Evolutionary conservation across 495 filamentous ascomycete genomes (phyloP).

Genomic region (Pyrenopolyporus hunteri): DNA sequence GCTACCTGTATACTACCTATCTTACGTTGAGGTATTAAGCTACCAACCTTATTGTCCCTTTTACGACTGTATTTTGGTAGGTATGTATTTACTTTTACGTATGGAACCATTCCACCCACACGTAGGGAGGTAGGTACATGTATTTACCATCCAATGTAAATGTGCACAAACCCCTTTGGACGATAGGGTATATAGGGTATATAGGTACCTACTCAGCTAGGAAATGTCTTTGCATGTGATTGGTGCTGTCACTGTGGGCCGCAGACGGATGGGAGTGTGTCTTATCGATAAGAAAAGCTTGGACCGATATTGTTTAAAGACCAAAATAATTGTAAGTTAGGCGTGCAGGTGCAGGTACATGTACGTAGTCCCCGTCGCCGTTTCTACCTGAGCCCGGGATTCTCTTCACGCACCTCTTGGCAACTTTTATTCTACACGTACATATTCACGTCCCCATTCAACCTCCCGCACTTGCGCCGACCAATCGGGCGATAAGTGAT

Average conservation of each 20-base stretch:
- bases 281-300: constrained; percentile 35
- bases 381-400: not conserved
- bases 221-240: constrained; percentile 26
- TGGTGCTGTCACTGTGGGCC: constrained; percentile 21
- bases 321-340: no score
- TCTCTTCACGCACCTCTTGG: no score
- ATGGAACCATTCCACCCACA: not conserved
- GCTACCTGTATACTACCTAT: no score
- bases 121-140: not conserved
- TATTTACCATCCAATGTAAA: no score
- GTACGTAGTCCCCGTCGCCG: no score
- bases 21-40: no score
- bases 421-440: not conserved
- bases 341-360: no score
- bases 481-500: not conserved
- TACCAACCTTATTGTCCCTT: no score
- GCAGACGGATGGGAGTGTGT: not conserved
- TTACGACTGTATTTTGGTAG: no score
- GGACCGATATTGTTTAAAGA: constrained; percentile 3
- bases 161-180: no score
- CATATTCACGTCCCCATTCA: not conserved
- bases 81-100: not conserved
- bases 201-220: not conserved
- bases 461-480: not conserved
- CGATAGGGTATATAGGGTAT: no score